A percentile compares a stretch with the other conserved stretches of the same genome.
phyloP scores from a whole-genome alignment of 441 rosid species.

The Raphanus hybrid region DNA sequence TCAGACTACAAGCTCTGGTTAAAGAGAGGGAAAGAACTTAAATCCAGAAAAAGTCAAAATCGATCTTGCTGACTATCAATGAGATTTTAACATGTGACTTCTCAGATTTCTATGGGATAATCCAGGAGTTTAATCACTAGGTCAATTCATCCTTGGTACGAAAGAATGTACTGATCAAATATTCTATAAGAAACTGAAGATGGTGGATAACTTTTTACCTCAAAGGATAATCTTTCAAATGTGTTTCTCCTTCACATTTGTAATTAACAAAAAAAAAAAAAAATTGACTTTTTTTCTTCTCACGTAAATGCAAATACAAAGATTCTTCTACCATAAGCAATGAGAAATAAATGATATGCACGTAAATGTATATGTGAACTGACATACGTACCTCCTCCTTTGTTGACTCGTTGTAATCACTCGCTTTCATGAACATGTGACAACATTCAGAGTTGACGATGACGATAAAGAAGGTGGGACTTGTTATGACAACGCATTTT shows the following conservation, averaged over 20 bases:
- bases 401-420: background rate
- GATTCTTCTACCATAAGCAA: background rate
- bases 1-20: too few relatives aligned
- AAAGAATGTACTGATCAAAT: background rate
- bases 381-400: background rate
- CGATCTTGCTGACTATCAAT: background rate
- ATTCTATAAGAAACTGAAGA: background rate
- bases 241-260: background rate
- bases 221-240: background rate
- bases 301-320: background rate
- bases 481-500: background rate
- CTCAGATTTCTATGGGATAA: background rate
- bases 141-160: background rate
- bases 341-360: background rate
- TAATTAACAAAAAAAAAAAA: background rate
- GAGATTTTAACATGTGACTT: background rate
- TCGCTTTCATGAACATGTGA: background rate
- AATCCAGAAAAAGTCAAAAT: too few relatives aligned
- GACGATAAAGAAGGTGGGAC: slow-evolving; percentile 9
- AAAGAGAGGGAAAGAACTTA: too few relatives aligned
- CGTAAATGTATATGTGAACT: background rate
- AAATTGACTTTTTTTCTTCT: background rate
- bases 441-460: background rate
- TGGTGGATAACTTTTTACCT: background rate
- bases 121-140: background rate